These are phyloP conservation scores for Aciculosporium take DNA, from an alignment of 2,329 filamentous ascomycete genomes.

Conservation along the genomic window DNA sequence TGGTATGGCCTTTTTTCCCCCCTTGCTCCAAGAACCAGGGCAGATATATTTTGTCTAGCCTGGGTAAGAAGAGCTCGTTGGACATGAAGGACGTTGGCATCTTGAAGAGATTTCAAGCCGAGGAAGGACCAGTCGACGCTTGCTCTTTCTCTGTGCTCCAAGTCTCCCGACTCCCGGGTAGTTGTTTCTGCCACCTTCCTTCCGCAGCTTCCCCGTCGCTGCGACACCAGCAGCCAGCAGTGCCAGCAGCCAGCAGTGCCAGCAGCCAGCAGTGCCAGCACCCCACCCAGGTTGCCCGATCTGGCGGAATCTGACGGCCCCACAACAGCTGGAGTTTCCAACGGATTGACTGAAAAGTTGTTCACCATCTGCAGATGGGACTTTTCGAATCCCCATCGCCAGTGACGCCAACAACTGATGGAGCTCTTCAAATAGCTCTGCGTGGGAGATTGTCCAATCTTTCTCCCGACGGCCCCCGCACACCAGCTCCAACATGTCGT, in stretches of 20 bases:
- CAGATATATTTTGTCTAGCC: too few relatives aligned
- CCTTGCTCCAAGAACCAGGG: too few relatives aligned
- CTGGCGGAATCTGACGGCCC: too few relatives aligned
- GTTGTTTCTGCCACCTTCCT: background rate
- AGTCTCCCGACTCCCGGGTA: background rate
- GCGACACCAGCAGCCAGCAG: too few relatives aligned
- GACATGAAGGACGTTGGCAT: background rate
- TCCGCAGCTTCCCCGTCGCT: background rate
- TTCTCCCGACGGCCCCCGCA: conserved; percentile 1
- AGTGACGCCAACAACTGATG: conserved; percentile 7
- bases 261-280: too few relatives aligned
- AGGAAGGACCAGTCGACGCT: background rate
- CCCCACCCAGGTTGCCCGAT: too few relatives aligned
- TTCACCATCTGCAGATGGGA: background rate
- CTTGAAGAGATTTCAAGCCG: background rate
- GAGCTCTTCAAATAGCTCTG: conserved; percentile 16
- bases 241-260: too few relatives aligned
- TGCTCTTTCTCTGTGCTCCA: background rate
- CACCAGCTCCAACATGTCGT: conserved; percentile 52
- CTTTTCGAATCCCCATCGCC: conserved; percentile 1
- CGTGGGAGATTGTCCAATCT: conserved; percentile 8
- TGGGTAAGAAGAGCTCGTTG: too few relatives aligned
- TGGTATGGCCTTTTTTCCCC: too few relatives aligned
- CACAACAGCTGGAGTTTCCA: background rate
- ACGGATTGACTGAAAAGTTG: too few relatives aligned